These are phyloP conservation scores for Rhizophagus clarus DNA, from an alignment of 192 early-diverging fungal species.

Conservation along the genomic window DNA sequence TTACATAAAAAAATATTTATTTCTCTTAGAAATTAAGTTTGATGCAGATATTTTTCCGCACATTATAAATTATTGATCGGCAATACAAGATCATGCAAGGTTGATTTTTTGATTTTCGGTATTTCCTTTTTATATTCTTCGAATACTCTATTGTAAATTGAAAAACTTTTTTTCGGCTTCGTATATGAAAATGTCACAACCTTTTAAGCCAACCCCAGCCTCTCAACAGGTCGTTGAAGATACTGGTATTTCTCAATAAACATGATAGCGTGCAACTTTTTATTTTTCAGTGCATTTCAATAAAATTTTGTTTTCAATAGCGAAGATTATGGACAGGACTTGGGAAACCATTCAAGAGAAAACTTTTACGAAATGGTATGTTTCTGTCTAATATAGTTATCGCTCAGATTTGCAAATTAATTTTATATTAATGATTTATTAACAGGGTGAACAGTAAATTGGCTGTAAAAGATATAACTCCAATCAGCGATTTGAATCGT, in stretches of 20 bases:
- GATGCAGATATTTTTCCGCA: too few relatives aligned
- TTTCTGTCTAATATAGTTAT: not conserved
- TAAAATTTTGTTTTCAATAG: conserved; percentile 21
- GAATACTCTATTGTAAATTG: not conserved
- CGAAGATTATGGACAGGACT: conserved; percentile 66
- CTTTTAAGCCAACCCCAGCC: conserved; percentile 34
- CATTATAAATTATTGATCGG: too few relatives aligned
- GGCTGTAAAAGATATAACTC: conserved; percentile 48
- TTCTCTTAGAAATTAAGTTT: too few relatives aligned
- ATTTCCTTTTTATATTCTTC: not conserved
- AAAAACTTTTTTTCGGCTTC: not conserved
- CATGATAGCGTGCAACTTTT: not conserved
- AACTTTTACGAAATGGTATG: conserved; percentile 58
- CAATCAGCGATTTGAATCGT: conserved; percentile 43
- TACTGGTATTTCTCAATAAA: conserved; percentile 39
- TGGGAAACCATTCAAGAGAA: conserved; percentile 95
- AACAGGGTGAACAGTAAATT: conserved; percentile 80
- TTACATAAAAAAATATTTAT: too few relatives aligned
- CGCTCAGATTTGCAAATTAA: not conserved
- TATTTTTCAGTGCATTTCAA: not conserved
- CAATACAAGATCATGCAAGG: too few relatives aligned
- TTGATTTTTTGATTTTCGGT: not conserved
- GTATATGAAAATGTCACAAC: conserved; percentile 10
- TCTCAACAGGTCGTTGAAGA: conserved; percentile 57
- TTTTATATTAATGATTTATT: not conserved